Evolutionary conservation across 345 rosid genomes (phyloP).

Genomic region (Diplotaxis tenuifolia): DNA sequence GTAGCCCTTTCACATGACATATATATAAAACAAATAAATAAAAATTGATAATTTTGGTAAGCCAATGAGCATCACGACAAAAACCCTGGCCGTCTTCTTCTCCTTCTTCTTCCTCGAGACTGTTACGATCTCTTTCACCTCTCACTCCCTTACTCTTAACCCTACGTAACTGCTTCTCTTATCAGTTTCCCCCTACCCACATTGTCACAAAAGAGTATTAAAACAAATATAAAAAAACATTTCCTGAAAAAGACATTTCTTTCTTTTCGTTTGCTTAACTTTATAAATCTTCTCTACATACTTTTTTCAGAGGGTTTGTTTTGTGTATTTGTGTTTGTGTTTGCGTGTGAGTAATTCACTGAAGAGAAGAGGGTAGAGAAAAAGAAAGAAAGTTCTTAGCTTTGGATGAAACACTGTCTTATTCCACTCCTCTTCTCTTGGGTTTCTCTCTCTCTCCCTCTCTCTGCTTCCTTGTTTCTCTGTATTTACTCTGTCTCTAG

Average conservation of each 20-base stretch:
- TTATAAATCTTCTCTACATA: neutral
- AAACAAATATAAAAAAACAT: neutral
- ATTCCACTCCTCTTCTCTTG: slow-evolving; percentile 32
- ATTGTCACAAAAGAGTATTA: slow-evolving; percentile 1
- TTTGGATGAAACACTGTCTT: slow-evolving; percentile 31
- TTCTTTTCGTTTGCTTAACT: neutral
- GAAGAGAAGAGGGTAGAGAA: neutral
- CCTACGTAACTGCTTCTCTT: slow-evolving; percentile 10
- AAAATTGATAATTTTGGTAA: neutral
- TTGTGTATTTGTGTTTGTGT: slow-evolving; percentile 16
- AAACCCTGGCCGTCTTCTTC: neutral
- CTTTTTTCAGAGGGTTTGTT: neutral
- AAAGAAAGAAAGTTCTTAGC: slow-evolving; percentile 16
- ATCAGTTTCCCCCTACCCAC: slow-evolving; percentile 14
- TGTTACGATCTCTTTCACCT: slow-evolving; percentile 15
- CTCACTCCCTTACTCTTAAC: neutral
- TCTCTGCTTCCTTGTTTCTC: slow-evolving; percentile 12
- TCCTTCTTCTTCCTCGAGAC: slow-evolving; percentile 22
- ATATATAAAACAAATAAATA: neutral
- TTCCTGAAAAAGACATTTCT: neutral
- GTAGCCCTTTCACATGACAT: slow-evolving; percentile 10
- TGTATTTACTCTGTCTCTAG: neutral
- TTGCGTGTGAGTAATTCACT: slow-evolving; percentile 20
- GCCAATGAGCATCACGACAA: neutral
- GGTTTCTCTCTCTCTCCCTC: slow-evolving; percentile 27